These are phyloP conservation scores for Pseudopyrenochaeta lycopersici DNA, from an alignment of 2,329 filamentous ascomycete species.

Conservation along the genomic window DNA sequence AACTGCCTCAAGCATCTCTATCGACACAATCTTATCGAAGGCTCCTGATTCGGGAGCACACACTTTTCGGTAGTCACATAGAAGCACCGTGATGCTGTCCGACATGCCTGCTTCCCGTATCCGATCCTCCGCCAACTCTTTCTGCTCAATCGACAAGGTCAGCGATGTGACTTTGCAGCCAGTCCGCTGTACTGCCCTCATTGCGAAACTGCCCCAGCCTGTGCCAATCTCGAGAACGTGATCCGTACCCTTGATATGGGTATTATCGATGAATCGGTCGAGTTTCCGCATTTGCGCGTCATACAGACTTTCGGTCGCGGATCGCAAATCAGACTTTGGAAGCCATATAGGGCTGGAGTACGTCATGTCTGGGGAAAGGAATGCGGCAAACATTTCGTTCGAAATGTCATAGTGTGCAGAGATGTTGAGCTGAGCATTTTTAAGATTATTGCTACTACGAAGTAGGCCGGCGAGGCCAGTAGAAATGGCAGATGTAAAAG, in stretches of 20 bases:
- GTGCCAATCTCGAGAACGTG: conserved; percentile 80
- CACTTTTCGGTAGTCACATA: conserved; percentile 74
- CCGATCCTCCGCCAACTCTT: conserved; percentile 70
- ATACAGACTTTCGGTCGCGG: conserved; percentile 66
- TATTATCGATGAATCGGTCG: conserved; percentile 70
- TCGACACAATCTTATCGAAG: conserved; percentile 77
- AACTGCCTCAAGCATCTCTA: conserved; percentile 81
- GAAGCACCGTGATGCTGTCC: conserved; percentile 69
- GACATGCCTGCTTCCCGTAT: conserved; percentile 69
- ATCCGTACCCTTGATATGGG: conserved; percentile 69
- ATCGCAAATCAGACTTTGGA: conserved; percentile 51
- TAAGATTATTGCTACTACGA: conserved; percentile 57
- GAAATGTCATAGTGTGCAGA: conserved; percentile 79
- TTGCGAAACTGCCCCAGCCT: conserved; percentile 79
- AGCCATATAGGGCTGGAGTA: conserved; percentile 77
- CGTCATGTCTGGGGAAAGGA: conserved; percentile 78
- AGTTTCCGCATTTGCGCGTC: conserved; percentile 74
- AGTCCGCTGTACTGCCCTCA: conserved; percentile 71
- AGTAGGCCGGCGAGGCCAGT: conserved; percentile 65
- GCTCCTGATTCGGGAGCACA: conserved; percentile 57
- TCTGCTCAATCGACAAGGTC: conserved; percentile 75
- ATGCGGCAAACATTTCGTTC: conserved; percentile 79
- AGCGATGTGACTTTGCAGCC: conserved; percentile 74
- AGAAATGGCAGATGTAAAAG: conserved; percentile 67
- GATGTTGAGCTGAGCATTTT: conserved; percentile 68